A percentile compares a stretch with the other conserved stretches of the same genome.
These are phyloP conservation scores for Erythrophleum ivorense DNA, from an alignment of 331 rosid species.

Conservation along the genomic window DNA sequence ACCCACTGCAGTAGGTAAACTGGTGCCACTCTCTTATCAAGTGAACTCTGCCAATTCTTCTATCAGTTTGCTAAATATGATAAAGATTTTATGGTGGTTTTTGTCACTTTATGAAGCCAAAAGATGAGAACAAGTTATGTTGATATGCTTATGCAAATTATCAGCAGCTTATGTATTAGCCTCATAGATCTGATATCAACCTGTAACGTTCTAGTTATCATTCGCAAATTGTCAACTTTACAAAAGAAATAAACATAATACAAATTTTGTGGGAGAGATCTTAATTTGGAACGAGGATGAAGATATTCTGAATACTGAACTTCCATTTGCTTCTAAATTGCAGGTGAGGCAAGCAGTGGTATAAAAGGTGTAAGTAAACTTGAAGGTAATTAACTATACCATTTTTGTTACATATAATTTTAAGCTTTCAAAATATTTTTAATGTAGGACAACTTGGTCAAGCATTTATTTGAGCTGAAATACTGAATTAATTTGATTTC, in stretches of 20 bases:
- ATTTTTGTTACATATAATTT: slow-evolving; percentile 26
- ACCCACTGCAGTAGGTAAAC: slow-evolving; percentile 5
- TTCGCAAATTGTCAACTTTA: slow-evolving; percentile 30
- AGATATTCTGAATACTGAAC: slow-evolving; percentile 18
- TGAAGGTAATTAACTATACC: slow-evolving; percentile 64
- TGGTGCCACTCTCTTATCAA: background rate
- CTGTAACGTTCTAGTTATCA: slow-evolving; percentile 5
- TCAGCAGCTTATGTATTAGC: slow-evolving; percentile 3
- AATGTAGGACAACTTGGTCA: background rate
- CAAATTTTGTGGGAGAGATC: slow-evolving; percentile 6
- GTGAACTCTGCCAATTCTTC: background rate
- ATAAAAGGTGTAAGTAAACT: slow-evolving; percentile 61
- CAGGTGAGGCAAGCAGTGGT: slow-evolving; percentile 65
- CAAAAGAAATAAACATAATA: background rate
- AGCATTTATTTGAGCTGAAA: slow-evolving; percentile 12
- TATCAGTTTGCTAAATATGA: background rate
- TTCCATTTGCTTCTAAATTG: slow-evolving; percentile 17
- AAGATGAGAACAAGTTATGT: background rate
- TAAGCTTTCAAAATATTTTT: slow-evolving; percentile 12
- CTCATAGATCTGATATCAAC: slow-evolving; percentile 28
- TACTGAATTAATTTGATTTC: background rate
- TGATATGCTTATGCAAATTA: slow-evolving; percentile 8
- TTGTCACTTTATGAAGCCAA: slow-evolving; percentile 13
- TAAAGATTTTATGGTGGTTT: background rate
- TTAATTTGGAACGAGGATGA: slow-evolving; percentile 6